phyloP scores from a whole-genome alignment of 2,329 filamentous ascomycete genomes.

The Fusarium brevicatenulatum region DNA sequence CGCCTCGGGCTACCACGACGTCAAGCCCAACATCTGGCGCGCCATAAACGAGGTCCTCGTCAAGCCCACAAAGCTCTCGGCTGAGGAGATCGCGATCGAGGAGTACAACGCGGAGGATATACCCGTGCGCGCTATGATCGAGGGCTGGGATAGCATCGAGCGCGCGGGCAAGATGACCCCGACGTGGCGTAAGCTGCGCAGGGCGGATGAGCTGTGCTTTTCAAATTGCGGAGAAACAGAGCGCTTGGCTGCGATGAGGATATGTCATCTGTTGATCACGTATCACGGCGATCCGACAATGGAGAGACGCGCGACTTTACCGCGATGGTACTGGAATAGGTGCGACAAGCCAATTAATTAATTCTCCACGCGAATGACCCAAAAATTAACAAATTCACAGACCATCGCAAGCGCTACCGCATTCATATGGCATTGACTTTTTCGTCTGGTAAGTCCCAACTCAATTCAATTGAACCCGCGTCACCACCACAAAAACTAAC shows the following conservation, averaged over 20 bases:
- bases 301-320: conserved; percentile 32
- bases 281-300: conserved; percentile 44
- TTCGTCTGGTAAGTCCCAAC: conserved; percentile 43
- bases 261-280: conserved; percentile 41
- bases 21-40: conserved; percentile 40
- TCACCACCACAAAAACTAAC: not conserved
- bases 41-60: conserved; percentile 38
- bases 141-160: conserved; percentile 47
- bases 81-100: conserved; percentile 27
- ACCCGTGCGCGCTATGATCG: conserved; percentile 39
- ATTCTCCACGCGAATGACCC: accelerated
- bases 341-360: not conserved
- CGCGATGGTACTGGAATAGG: conserved; percentile 45
- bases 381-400: conserved; percentile 14
- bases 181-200: conserved; percentile 43
- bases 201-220: conserved; percentile 42
- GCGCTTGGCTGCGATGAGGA: conserved; percentile 39
- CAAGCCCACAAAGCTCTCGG: conserved; percentile 19
- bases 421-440: conserved; percentile 47
- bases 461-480: too few species aligned
- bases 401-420: conserved; percentile 44
- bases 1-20: not conserved
- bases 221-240: conserved; percentile 28
- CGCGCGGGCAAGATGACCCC: conserved; percentile 39
- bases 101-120: conserved; percentile 41